Evolutionary conservation across 805 yeast species (phyloP).

Genomic region (Myxozyma monticola): DNA sequence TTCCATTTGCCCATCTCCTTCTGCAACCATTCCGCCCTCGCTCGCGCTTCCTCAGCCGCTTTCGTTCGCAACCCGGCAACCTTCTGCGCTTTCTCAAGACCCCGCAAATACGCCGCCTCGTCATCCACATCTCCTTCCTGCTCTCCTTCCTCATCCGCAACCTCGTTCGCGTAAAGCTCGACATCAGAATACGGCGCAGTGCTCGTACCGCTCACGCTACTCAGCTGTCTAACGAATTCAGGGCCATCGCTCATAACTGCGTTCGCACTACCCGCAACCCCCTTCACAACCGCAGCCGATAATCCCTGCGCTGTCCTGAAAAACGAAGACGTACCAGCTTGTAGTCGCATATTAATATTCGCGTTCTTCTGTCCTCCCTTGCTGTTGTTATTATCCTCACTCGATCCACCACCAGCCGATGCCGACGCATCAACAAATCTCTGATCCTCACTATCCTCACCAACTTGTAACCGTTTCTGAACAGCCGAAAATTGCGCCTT

Average conservation of each 20-base stretch:
- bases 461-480: constrained; percentile 20
- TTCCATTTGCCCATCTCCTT: constrained; percentile 28
- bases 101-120: constrained; percentile 13
- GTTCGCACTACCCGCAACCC: constrained; percentile 28
- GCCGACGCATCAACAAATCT: background rate
- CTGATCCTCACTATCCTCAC: background rate
- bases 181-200: constrained; percentile 26
- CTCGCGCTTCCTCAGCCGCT: constrained; percentile 9
- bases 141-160: constrained; percentile 9
- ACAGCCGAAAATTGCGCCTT: constrained; percentile 20
- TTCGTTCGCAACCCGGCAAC: constrained; percentile 5
- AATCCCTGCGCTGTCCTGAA: constrained; percentile 27
- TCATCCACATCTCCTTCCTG: constrained; percentile 16
- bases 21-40: constrained; percentile 18
- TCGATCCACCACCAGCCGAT: background rate
- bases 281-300: constrained; percentile 30
- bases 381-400: constrained; percentile 8
- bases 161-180: constrained; percentile 24
- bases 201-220: constrained; percentile 1
- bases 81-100: constrained; percentile 8
- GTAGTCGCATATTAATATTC: constrained; percentile 18
- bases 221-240: constrained; percentile 2
- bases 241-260: constrained; percentile 23
- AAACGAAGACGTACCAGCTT: constrained; percentile 21
- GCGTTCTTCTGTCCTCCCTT: constrained; percentile 4